Conservation (phyloP, 2,329 filamentous ascomycete genomes). For the Catunica adiposa region DNA sequence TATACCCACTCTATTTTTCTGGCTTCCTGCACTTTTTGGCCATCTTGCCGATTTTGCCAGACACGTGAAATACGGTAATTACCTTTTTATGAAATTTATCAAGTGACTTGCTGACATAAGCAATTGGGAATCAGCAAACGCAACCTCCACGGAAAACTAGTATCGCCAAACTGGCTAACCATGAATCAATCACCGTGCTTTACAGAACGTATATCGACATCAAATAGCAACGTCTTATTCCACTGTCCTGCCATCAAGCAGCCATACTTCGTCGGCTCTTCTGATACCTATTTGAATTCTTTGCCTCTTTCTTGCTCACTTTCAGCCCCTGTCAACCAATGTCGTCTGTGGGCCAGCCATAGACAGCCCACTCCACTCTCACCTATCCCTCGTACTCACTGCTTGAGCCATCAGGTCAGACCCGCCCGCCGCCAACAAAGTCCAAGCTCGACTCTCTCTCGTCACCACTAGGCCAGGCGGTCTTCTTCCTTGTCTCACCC, state of each 20-base stretch:
- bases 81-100: not conserved
- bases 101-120: not conserved
- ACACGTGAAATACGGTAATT: not conserved
- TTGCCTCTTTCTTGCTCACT: not conserved
- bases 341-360: not conserved
- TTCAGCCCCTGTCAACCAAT: not conserved
- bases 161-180: not conserved
- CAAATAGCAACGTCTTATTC: too few species aligned
- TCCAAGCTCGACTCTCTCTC: not conserved
- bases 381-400: not conserved
- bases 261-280: too few species aligned
- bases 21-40: not conserved
- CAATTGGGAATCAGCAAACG: not conserved
- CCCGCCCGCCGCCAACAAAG: too few species aligned
- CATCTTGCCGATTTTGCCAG: not conserved
- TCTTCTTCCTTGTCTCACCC: not conserved
- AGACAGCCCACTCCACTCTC: not conserved
- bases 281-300: not conserved
- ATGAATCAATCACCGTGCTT: not conserved
- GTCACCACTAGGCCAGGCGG: not conserved
- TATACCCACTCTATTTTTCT: too few species aligned
- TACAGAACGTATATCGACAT: too few species aligned
- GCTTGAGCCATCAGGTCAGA: not conserved
- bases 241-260: too few species aligned
- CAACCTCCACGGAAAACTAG: not conserved